Conservation (phyloP, 1,284 basidiomycete genomes). For the Malassezia obtusa region DNA sequence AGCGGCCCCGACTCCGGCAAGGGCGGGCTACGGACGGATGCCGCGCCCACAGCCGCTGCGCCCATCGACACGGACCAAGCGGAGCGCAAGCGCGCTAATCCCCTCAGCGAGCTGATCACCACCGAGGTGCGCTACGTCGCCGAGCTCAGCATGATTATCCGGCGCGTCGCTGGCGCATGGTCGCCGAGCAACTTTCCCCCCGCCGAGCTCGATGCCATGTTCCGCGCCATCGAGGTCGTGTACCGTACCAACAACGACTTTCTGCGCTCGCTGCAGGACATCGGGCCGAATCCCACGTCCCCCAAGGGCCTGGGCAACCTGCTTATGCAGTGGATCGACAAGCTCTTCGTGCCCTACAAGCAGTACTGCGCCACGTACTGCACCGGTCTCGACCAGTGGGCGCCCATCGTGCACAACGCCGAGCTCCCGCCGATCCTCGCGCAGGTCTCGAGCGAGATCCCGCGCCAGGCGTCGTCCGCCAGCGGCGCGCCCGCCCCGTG, state of each 20-base stretch:
- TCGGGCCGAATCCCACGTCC: conserved; percentile 82
- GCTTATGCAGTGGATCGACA: conserved; percentile 85
- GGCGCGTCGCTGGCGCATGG: conserved; percentile 97
- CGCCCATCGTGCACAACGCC: conserved; percentile 64
- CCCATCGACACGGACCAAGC: neutral
- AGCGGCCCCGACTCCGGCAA: neutral
- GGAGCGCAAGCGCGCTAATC: conserved; percentile 54
- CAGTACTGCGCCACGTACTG: conserved; percentile 67
- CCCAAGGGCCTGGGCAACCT: conserved; percentile 90
- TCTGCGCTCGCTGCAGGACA: conserved; percentile 68
- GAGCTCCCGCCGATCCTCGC: conserved; percentile 62
- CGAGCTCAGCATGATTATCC: conserved; percentile 75
- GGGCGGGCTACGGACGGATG: neutral
- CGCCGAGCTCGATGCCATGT: conserved; percentile 81
- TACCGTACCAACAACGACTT: conserved; percentile 82
- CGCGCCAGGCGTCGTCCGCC: conserved; percentile 9
- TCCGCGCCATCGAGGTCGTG: conserved; percentile 78
- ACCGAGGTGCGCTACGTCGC: conserved; percentile 91
- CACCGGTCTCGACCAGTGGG: conserved; percentile 72
- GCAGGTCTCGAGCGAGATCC: conserved; percentile 56
- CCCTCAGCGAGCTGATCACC: conserved; percentile 81
- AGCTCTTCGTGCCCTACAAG: conserved; percentile 65
- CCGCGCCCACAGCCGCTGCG: neutral
- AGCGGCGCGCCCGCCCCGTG: conserved; percentile 52
- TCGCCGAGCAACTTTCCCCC: conserved; percentile 88